Percentiles rank a stretch among this genome's conserved stretches.
Evolutionary conservation across 2,329 filamentous ascomycete genomes (phyloP).

Genomic region (Trichoderma pleuroti): DNA sequence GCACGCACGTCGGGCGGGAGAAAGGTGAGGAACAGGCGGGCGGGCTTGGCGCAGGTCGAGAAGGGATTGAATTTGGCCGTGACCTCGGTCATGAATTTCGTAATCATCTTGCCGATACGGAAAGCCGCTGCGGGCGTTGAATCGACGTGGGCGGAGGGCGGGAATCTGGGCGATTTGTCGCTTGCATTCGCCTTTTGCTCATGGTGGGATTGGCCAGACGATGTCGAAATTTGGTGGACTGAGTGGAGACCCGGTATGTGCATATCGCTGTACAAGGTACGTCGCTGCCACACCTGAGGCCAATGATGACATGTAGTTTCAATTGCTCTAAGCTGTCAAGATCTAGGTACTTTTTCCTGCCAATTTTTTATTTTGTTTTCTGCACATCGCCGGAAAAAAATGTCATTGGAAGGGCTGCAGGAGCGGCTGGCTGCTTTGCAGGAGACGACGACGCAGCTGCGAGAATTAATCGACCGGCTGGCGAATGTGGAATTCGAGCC

Average conservation of each 20-base stretch:
- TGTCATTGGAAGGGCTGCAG: constrained; percentile 60
- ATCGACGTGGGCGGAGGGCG: not conserved
- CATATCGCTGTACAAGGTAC: constrained; percentile 20
- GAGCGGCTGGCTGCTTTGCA: constrained; percentile 57
- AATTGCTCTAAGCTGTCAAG: not conserved
- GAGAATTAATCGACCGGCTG: constrained; percentile 57
- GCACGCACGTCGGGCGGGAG: constrained; percentile 76
- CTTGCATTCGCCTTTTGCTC: not conserved
- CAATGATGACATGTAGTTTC: constrained; percentile 13
- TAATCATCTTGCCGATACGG: constrained; percentile 62
- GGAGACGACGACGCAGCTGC: constrained; percentile 58
- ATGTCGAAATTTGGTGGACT: constrained; percentile 17
- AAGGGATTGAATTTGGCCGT: constrained; percentile 91
- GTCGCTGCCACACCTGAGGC: not conserved
- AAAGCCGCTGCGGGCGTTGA: not conserved
- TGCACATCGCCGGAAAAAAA: constrained; percentile 28
- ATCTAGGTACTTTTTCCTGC: not conserved
- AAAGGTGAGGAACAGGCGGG: constrained; percentile 80
- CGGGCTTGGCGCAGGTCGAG: constrained; percentile 71
- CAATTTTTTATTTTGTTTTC: not conserved
- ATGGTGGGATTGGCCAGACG: not conserved
- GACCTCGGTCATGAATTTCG: constrained; percentile 80
- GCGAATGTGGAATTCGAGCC: constrained; percentile 56
- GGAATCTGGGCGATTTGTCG: not conserved
- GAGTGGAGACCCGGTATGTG: constrained; percentile 11